Evolutionary conservation across 148 eudicot genomes (phyloP).

Genomic region (Linanthus parryae): DNA sequence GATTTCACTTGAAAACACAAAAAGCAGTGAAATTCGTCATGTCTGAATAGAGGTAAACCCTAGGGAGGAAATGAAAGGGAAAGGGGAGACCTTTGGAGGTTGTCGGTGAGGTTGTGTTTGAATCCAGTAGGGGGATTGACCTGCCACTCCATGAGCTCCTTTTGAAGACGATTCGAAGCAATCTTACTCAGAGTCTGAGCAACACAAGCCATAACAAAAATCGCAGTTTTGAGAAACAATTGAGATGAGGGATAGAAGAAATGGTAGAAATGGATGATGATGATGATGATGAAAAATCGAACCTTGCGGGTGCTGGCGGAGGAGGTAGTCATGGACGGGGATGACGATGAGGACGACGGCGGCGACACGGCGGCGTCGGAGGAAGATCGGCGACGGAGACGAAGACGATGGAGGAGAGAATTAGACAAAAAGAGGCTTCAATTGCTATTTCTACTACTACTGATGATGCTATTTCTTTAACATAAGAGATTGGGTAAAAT

Average conservation of each 20-base stretch:
- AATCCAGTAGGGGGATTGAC: slow-evolving; percentile 49
- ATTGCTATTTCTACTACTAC: no score
- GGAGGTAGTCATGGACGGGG: slow-evolving; percentile 25
- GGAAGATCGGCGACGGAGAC: background rate
- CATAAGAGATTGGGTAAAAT: no score
- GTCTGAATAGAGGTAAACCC: no score
- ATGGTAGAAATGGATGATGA: background rate
- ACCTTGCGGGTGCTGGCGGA: slow-evolving; percentile 48
- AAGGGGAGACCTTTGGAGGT: slow-evolving; percentile 42
- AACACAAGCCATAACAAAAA: background rate
- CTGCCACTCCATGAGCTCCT: slow-evolving; percentile 55
- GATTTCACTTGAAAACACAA: no score
- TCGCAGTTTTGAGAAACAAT: background rate
- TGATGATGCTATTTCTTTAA: no score
- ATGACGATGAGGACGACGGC: background rate
- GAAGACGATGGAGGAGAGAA: no score
- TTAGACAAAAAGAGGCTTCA: no score
- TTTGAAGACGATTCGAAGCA: slow-evolving; percentile 54
- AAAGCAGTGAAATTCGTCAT: no score
- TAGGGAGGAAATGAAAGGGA: no score
- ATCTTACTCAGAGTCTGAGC: slow-evolving; percentile 46
- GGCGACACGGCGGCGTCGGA: background rate
- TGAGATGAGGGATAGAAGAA: background rate
- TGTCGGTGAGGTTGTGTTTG: slow-evolving; percentile 46
- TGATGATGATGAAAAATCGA: slow-evolving; percentile 2